Percentiles rank a stretch among this genome's conserved stretches.
Evolutionary conservation across 306 rosid species (phyloP).

Genomic region (Crotalaria pallida): DNA sequence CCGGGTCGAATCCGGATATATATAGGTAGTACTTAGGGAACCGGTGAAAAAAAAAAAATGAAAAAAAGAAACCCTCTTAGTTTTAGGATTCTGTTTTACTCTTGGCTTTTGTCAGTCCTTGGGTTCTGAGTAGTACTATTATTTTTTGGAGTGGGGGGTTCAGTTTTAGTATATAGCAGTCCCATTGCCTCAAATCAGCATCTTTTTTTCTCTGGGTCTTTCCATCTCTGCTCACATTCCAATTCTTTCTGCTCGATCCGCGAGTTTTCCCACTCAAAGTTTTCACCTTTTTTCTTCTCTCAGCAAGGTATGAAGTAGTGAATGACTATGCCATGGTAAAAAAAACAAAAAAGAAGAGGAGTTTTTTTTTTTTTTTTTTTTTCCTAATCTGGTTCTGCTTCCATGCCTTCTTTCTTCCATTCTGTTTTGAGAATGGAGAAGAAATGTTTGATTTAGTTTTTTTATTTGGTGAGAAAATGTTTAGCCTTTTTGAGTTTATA

Average conservation of each 20-base stretch:
- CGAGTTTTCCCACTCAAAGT: constrained; percentile 24
- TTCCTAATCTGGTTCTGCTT: constrained; percentile 12
- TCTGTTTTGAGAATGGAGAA: constrained; percentile 24
- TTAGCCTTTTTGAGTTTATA: not conserved
- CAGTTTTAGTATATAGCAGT: constrained; percentile 37
- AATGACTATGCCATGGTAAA: not conserved
- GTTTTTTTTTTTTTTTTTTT: not conserved
- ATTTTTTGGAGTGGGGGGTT: constrained; percentile 40
- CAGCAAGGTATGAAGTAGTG: constrained; percentile 48
- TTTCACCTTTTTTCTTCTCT: constrained; percentile 28
- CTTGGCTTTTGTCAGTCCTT: constrained; percentile 63
- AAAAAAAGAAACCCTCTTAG: no score
- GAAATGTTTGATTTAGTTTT: constrained; percentile 15
- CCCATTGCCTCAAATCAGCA: constrained; percentile 42
- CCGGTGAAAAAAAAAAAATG: no score
- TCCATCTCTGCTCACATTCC: constrained; percentile 34
- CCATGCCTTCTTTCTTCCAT: not conserved
- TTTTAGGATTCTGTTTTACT: constrained; percentile 45
- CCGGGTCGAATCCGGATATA: no score
- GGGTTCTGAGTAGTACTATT: constrained; percentile 52
- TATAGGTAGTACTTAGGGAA: no score
- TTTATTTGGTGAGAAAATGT: constrained; percentile 12
- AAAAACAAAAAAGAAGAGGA: not conserved
- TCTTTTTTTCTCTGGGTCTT: constrained; percentile 43
- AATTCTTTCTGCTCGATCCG: constrained; percentile 56